A percentile compares a stretch with the other conserved stretches of the same genome.
phyloP scores from a whole-genome alignment of 2,329 filamentous ascomycete genomes.

The Diaporthe citriasiana region DNA sequence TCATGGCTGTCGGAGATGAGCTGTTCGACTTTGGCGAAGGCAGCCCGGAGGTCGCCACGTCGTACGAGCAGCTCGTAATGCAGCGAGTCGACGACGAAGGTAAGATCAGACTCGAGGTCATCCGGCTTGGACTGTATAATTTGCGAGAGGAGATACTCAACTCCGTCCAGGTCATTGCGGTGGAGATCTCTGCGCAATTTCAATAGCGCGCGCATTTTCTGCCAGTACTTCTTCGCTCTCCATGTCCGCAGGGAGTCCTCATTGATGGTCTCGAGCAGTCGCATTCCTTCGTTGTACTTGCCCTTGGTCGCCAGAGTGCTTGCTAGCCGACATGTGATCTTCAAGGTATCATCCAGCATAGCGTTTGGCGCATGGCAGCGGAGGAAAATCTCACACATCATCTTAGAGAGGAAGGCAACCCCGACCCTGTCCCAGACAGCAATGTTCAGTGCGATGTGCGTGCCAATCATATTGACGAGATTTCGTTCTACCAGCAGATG shows the following conservation, averaged over 20 bases:
- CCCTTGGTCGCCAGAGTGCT: slow-evolving; percentile 77
- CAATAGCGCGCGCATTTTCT: slow-evolving; percentile 76
- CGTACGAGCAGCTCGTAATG: slow-evolving; percentile 67
- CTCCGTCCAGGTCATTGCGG: slow-evolving; percentile 65
- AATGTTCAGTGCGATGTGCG: slow-evolving; percentile 79
- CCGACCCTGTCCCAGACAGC: slow-evolving; percentile 84
- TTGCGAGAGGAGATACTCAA: slow-evolving; percentile 64
- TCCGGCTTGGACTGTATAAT: slow-evolving; percentile 66
- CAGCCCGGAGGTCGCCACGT: slow-evolving; percentile 61
- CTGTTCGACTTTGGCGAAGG: slow-evolving; percentile 63
- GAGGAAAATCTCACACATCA: slow-evolving; percentile 80
- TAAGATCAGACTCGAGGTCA: slow-evolving; percentile 66
- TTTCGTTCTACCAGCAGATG: slow-evolving; percentile 85
- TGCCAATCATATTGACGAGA: slow-evolving; percentile 79
- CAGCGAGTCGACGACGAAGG: slow-evolving; percentile 64
- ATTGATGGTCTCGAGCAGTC: slow-evolving; percentile 65
- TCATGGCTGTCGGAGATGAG: slow-evolving; percentile 59
- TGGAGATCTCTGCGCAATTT: slow-evolving; percentile 75
- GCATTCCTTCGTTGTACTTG: slow-evolving; percentile 77
- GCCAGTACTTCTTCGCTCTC: slow-evolving; percentile 82
- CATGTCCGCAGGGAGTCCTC: slow-evolving; percentile 72
- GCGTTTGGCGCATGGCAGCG: slow-evolving; percentile 74
- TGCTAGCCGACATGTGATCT: slow-evolving; percentile 79
- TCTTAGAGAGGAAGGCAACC: slow-evolving; percentile 66
- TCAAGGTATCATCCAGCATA: slow-evolving; percentile 82